Base-by-base conservation (phyloP, 1,139 yeast species). In the Sugiyamaella neomexicana region DNA sequence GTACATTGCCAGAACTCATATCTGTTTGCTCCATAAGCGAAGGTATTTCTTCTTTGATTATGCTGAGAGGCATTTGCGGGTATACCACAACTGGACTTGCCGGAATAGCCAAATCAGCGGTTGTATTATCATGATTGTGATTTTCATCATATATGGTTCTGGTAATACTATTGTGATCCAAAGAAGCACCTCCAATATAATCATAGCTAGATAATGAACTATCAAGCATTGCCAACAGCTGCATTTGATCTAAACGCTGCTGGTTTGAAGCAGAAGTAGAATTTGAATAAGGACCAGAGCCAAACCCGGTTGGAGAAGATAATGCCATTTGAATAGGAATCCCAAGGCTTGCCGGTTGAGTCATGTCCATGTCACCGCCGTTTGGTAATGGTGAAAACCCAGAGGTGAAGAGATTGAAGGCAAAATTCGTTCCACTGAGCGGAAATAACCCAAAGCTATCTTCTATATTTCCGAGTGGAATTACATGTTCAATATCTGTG, bases 11-110 rank as follows among this genome's bases (percentile, higher is more conserved):
- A 10, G 43, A 20, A 34, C 42, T 46, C 25, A 38, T 6, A 27
- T 46, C 50, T 5, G 43, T 16, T 12, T 37, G 50, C 6, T 37
- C 50, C 37, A 46, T 29, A 17, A 46, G 16, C 23, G 50, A 46
- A 16, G 50, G 15, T 23, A 46, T 25, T 27, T 46, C 43, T 25
- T 46, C 50, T 27, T 46, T 46, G 37, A 46, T 46, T 25, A 38
- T 46, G 23, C 43, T 39, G n/a, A 46, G 47, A 8, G 38, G 38
- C 9, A 27, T 9, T 16, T 37, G 43, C 8, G 43, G 36, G 31
- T 46, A 37, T 5, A 25, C 13, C 29, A 46, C 5, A 8, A 15
- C 13, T 23, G 42, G 43, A 13, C 13, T 27, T 27, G 27, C 27
- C 36, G 50, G 43, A 15, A 46, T 37, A 9, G 29, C 31, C 17